Evolutionary conservation across 2,329 filamentous ascomycete species (phyloP).

Genomic region (Colletotrichum sansevieriae): DNA sequence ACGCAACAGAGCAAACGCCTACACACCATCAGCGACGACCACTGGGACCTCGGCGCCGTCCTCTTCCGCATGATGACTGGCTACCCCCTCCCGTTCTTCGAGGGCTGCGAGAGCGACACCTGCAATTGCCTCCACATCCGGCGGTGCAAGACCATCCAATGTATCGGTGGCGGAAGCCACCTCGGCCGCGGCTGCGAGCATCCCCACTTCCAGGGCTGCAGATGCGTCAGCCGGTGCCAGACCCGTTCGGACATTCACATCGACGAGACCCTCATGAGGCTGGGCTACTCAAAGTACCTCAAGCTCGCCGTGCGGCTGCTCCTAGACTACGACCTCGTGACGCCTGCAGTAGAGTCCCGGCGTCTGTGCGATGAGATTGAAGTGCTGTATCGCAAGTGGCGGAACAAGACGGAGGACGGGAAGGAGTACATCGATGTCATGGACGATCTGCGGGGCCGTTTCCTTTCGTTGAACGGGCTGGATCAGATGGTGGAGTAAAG

Average conservation of each 20-base stretch:
- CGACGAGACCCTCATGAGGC: conserved; percentile 46
- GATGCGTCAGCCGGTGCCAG: conserved; percentile 32
- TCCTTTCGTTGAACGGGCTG: conserved; percentile 29
- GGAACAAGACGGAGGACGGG: conserved; percentile 48
- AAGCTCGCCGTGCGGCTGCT: conserved; percentile 45
- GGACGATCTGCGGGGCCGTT: conserved; percentile 34
- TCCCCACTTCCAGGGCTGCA: conserved; percentile 35
- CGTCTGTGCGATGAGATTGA: conserved; percentile 43
- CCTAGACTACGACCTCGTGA: conserved; percentile 45
- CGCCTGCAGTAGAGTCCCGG: conserved; percentile 1
- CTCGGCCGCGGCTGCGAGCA: conserved; percentile 40
- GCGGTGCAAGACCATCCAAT: conserved; percentile 28
- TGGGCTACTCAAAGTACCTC: conserved; percentile 48
- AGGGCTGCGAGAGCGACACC: conserved; percentile 47
- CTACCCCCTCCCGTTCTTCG: conserved; percentile 45
- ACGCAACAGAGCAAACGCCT: conserved; percentile 46
- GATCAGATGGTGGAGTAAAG: not conserved
- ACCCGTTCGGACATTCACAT: conserved; percentile 47
- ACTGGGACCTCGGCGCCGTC: conserved; percentile 54
- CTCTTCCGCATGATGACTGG: conserved; percentile 59
- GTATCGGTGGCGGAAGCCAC: conserved; percentile 25
- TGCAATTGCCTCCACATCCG: conserved; percentile 47
- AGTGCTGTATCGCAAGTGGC: conserved; percentile 48
- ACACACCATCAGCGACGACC: conserved; percentile 54
- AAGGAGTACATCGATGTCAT: conserved; percentile 50